These are phyloP conservation scores for Pseudozyma pruni DNA, from an alignment of 1,284 basidiomycete species.

Conservation along the genomic window DNA sequence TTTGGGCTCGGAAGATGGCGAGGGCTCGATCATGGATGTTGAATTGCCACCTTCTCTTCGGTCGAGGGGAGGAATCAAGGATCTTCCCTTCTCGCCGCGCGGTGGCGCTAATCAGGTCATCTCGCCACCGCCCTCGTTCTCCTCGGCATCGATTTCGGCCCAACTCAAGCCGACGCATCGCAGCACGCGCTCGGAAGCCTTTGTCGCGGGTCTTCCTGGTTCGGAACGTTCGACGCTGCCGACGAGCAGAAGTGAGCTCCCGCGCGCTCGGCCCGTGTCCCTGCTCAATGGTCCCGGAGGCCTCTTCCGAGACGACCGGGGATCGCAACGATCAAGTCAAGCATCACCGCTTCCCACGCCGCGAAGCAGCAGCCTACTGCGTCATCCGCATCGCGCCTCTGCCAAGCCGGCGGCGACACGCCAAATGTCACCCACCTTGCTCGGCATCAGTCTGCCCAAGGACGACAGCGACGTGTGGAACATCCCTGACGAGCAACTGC, in stretches of 20 bases:
- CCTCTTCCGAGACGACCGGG: slow-evolving; percentile 25
- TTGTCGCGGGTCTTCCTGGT: slow-evolving; percentile 22
- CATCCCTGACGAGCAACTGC: slow-evolving; percentile 48
- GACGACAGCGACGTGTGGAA: slow-evolving; percentile 41
- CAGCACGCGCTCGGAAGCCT: slow-evolving; percentile 30
- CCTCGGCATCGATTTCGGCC: slow-evolving; percentile 11
- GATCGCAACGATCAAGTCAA: slow-evolving; percentile 23
- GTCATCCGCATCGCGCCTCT: slow-evolving; percentile 9
- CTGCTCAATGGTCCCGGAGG: slow-evolving; percentile 40
- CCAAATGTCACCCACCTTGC: slow-evolving; percentile 30
- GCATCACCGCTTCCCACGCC: slow-evolving; percentile 34
- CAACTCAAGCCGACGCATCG: slow-evolving; percentile 24
- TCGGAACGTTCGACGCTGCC: slow-evolving; percentile 22
- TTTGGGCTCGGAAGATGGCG: slow-evolving; percentile 36
- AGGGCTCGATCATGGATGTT: slow-evolving; percentile 43
- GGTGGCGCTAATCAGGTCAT: neutral
- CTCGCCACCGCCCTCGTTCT: slow-evolving; percentile 17
- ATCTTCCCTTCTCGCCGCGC: slow-evolving; percentile 15
- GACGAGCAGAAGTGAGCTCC: slow-evolving; percentile 27
- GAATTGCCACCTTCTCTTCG: slow-evolving; percentile 24
- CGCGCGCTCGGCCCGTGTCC: slow-evolving; percentile 38
- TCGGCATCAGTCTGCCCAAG: slow-evolving; percentile 33
- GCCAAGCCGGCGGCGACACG: slow-evolving; percentile 10
- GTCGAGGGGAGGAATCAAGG: slow-evolving; percentile 3
- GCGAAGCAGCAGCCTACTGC: slow-evolving; percentile 37